Base-by-base conservation (phyloP, 805 yeast species). In the Millerozyma miso region DNA sequence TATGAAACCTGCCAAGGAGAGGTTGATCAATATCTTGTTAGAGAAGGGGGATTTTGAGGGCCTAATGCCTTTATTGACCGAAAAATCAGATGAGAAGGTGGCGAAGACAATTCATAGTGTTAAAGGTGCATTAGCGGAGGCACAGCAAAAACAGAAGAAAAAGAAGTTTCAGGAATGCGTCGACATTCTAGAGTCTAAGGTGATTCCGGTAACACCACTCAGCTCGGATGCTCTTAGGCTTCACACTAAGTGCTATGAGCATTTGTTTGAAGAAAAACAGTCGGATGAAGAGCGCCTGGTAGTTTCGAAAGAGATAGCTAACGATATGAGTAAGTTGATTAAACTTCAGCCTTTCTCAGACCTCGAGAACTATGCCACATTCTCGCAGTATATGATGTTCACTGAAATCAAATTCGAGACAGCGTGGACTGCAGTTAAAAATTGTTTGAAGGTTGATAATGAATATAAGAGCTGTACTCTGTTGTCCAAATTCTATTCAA, bases 371-470 rank as follows among this genome's bases (percentile, higher is more conserved):
- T 70, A 65, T 49, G 48, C 47, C 16, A 42, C 44, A 13, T 41
- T 60, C 15, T 50, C 74, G 1, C 56, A 63, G 19, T 60, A 58
- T 43, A 50, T 67, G 43, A 61, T 76, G 39, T 81, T 72, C 51
- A 74, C 80, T 4, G 68, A 80, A 33, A 66, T 70, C 32, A 78
- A 79, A 33, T 78, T 73, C 45, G 77, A 77, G 13, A 70, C 71
- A 19, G 74, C 85, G 0, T 62, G 76, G 52, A 69, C 61, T 45
- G 69, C 72, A 33, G 68, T 83, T 19, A 77, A 83, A 50, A 80
- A 76, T 48, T 89, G 97, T 58, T 65, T 91, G 38, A 80, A 85
- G 42, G 73, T 79, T 35, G 91, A 91, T 60, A 85, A 88, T 60
- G 97, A 88, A 48, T 76, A 74, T 49, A 64, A 65, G 19, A 65